Conservation (phyloP, 768 basidiomycete genomes). For the Amanita brunnescens region DNA sequence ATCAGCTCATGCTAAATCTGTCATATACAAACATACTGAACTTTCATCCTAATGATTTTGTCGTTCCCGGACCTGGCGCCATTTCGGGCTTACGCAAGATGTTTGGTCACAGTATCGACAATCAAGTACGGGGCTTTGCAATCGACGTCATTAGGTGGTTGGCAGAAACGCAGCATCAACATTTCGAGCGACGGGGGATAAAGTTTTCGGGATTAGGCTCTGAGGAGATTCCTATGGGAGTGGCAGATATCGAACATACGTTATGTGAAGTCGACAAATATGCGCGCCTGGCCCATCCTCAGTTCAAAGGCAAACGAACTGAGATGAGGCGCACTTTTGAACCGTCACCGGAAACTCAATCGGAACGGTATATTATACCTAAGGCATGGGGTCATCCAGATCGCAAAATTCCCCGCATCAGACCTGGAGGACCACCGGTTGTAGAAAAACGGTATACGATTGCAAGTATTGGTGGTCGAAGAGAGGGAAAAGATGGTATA, state of each 20-base stretch:
- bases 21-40: constrained; percentile 50
- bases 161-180: constrained; percentile 44
- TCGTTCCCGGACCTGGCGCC: constrained; percentile 60
- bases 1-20: constrained; percentile 56
- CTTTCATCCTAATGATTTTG: constrained; percentile 63
- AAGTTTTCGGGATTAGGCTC: constrained; percentile 44
- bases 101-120: constrained; percentile 39
- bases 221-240: constrained; percentile 39
- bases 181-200: constrained; percentile 53
- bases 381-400: constrained; percentile 48
- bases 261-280: constrained; percentile 80
- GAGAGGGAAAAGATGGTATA: constrained; percentile 22
- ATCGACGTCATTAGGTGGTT: constrained; percentile 59
- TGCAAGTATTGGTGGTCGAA: constrained; percentile 25
- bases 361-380: constrained; percentile 30
- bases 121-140: constrained; percentile 30
- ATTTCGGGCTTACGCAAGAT: constrained; percentile 59
- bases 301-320: constrained; percentile 32
- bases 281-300: constrained; percentile 45
- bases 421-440: constrained; percentile 23
- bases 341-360: constrained; percentile 16
- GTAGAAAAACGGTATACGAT: constrained; percentile 38
- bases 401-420: constrained; percentile 33
- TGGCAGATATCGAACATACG: constrained; percentile 71
- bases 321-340: constrained; percentile 31